Evolutionary conservation across 768 basidiomycete species (phyloP), one percentile per base, ranked within the genome.

Genomic region (Mycena belliarum): DNA sequence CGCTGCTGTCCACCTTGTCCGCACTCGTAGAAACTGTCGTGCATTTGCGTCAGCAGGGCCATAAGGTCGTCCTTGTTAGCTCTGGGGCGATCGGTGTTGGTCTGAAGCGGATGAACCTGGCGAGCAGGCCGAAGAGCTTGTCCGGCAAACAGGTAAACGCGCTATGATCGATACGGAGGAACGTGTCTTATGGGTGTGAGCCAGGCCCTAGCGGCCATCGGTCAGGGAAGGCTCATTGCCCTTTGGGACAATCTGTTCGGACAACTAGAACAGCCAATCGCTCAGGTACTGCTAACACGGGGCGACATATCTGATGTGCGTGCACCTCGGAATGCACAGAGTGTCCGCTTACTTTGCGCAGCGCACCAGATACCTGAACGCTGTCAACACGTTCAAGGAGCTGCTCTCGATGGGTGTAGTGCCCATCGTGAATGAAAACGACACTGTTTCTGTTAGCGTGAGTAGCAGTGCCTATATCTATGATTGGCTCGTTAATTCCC

Each of bases 71-170:
- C 5, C 84, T 99, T 12, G 94, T 97, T 57, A 94, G 91, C 66
- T 97, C 95, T 21, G 97, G 97, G 1, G 97, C 97, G n/a, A 98
- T 98, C 57, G 97, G 89, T 0, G 93, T 98, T 18, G 97, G 97
- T 0, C 71, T 98, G 59, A 88, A 94, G 70, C 81, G 95, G 38
- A 98, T 99, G 97, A 81, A 86, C 33, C 73, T 97, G 59, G 79
- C 86, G 14, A 86, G 82, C 50, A 79, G 83, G 51, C 93, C 95
- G 3, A 96, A 95, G 65, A 88, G 81, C 59, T 74, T 99, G 21
- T 87, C 89, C 2, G 92, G 92, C 49, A 97, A 95, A 74, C 95
- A 98, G 83, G 94, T 89, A 65, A 62, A 84, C 72, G 46, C 18
- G 40, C 24, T 40, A 21, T 54, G n/a, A 16, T 47, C 25, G 4